Conservation (phyloP, 306 rosid genomes). For the Cyamopsis tetragonoloba region DNA sequence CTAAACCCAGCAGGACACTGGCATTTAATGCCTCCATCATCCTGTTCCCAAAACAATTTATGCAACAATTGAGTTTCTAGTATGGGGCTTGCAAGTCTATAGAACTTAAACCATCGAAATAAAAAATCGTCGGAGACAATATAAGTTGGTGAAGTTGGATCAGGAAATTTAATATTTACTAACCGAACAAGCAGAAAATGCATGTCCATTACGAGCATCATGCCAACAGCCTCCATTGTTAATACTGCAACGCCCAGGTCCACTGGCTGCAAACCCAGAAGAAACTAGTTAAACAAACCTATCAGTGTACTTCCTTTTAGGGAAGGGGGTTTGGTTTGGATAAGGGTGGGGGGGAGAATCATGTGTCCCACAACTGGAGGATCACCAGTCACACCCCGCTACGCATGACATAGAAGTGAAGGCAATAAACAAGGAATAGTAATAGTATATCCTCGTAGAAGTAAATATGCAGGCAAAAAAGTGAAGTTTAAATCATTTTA, state of each 20-base stretch:
- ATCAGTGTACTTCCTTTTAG: too few relatives aligned
- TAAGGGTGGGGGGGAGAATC: neutral
- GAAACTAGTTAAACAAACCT: slow-evolving; percentile 16
- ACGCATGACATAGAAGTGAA: slow-evolving; percentile 10
- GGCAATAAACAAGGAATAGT: neutral
- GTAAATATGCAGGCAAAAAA: neutral
- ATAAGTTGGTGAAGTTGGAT: neutral
- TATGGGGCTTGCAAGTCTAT: neutral
- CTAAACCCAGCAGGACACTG: slow-evolving; percentile 76
- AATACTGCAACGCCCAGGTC: slow-evolving; percentile 87
- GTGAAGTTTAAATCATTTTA: slow-evolving; percentile 7
- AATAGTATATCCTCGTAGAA: neutral
- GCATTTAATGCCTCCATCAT: slow-evolving; percentile 64
- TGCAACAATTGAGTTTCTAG: slow-evolving; percentile 9
- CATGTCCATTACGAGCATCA: slow-evolving; percentile 62
- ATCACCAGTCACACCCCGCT: neutral
- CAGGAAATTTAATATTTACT: slow-evolving; percentile 28
- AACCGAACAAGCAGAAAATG: slow-evolving; percentile 79
- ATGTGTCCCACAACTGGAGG: neutral
- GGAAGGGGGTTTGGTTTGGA: too few relatives aligned
- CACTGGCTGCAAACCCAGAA: slow-evolving; percentile 62
- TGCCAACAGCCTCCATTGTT: slow-evolving; percentile 96
- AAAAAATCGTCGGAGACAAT: neutral
- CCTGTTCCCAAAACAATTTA: slow-evolving; percentile 43
- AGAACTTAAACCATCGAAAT: neutral